A percentile compares a stretch with the other conserved stretches of the same genome.
These are phyloP conservation scores for Floccularia luteovirens DNA, from an alignment of 768 basidiomycete genomes.

Conservation along the genomic window DNA sequence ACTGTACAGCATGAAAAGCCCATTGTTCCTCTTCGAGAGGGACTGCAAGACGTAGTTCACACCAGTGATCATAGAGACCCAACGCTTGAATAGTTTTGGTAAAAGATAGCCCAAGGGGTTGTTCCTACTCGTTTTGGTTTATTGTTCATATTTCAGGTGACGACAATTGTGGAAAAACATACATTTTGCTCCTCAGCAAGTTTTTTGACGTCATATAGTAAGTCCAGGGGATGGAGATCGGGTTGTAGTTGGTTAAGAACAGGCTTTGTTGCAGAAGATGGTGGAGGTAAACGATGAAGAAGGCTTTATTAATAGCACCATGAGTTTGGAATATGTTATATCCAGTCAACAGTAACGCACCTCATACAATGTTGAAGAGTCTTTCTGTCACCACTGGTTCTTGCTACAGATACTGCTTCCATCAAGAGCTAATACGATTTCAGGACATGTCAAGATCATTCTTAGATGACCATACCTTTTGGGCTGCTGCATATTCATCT, in stretches of 20 bases:
- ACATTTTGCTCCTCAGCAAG: slow-evolving; percentile 64
- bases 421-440: slow-evolving; percentile 43
- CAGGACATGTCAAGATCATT: not conserved
- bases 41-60: slow-evolving; percentile 44
- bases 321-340: slow-evolving; percentile 3
- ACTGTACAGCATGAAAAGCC: slow-evolving; percentile 68
- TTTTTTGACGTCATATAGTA: slow-evolving; percentile 72
- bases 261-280: slow-evolving; percentile 36
- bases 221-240: slow-evolving; percentile 67
- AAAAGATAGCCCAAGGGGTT: slow-evolving; percentile 65
- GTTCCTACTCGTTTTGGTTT: slow-evolving; percentile 35
- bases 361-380: slow-evolving; percentile 78
- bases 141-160: not conserved
- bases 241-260: slow-evolving; percentile 68
- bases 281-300: slow-evolving; percentile 60
- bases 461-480: slow-evolving; percentile 36
- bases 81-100: slow-evolving; percentile 58
- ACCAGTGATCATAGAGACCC: slow-evolving; percentile 67
- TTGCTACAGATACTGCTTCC: slow-evolving; percentile 75
- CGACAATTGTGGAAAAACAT: slow-evolving; percentile 11
- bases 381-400: slow-evolving; percentile 61
- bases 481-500: slow-evolving; percentile 59
- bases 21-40: slow-evolving; percentile 56
- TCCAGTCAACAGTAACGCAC: slow-evolving; percentile 22
- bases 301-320: slow-evolving; percentile 33